Evolutionary conservation across 2,329 filamentous ascomycete genomes (phyloP).

Genomic region (Immersiporthe knoxdaviesiana): DNA sequence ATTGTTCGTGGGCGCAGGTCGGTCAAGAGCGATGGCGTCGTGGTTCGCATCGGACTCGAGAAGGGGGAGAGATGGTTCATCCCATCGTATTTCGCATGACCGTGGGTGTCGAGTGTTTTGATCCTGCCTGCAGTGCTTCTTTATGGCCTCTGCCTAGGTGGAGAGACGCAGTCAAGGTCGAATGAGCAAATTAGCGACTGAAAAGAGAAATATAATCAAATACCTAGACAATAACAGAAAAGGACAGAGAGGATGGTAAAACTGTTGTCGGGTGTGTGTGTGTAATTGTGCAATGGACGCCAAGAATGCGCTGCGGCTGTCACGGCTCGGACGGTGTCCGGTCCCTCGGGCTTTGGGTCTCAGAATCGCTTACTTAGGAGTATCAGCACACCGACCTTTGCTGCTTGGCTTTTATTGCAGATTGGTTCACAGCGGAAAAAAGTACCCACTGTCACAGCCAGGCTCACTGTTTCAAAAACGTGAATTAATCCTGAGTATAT

Average conservation of each 20-base stretch:
- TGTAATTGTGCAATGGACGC: not conserved
- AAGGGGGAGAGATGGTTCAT: not conserved
- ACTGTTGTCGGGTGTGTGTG: not conserved
- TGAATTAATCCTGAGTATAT: not conserved
- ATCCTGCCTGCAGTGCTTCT: slow-evolving; percentile 7
- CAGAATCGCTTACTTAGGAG: not conserved
- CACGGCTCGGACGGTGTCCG: not conserved
- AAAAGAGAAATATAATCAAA: no score
- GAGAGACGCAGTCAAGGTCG: not conserved
- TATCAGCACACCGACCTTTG: not conserved
- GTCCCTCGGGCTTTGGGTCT: not conserved
- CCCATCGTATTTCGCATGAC: slow-evolving; percentile 1
- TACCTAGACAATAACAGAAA: not conserved
- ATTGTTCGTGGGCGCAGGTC: not conserved
- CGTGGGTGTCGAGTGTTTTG: not conserved
- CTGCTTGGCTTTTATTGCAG: not conserved
- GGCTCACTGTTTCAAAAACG: not conserved
- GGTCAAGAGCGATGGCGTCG: not conserved
- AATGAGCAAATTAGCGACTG: no score
- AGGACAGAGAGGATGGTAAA: not conserved
- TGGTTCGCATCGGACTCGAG: slow-evolving; percentile 8
- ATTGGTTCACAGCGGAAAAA: not conserved
- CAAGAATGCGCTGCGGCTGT: not conserved
- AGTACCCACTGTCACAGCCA: not conserved
- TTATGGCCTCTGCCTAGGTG: not conserved